Conservation (phyloP, 257 asterid genomes). For the Salvia miltiorrhiza region DNA sequence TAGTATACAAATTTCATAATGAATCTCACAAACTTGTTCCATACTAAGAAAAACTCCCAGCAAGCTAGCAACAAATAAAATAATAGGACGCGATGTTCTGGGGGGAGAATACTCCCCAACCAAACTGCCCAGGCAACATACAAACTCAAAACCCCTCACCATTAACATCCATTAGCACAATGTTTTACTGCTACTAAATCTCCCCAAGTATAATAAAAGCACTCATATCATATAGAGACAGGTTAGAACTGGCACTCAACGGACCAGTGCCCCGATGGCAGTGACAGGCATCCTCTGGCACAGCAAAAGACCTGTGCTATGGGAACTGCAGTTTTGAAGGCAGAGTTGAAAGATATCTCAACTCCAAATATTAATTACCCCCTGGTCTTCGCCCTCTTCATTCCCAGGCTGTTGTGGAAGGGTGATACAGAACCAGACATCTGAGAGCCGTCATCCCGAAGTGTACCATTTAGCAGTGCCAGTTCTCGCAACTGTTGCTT, state of each 20-base stretch:
- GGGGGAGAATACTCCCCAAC: conserved; percentile 33
- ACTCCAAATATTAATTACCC: conserved; percentile 41
- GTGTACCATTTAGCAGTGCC: conserved; percentile 90
- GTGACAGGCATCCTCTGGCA: conserved; percentile 37
- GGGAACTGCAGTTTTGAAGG: conserved; percentile 31
- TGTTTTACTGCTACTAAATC: conserved; percentile 27
- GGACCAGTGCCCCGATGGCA: conserved; percentile 47
- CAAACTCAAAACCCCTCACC: conserved; percentile 30
- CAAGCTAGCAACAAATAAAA: conserved; percentile 48
- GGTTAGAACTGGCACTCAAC: conserved; percentile 39
- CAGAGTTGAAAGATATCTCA: conserved; percentile 13
- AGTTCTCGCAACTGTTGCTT: conserved; percentile 94
- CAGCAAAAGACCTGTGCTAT: conserved; percentile 30
- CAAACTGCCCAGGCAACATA: conserved; percentile 36
- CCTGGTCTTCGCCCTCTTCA: conserved; percentile 98
- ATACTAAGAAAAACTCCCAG: conserved; percentile 31
- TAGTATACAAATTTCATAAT: conserved; percentile 12
- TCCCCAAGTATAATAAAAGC: conserved; percentile 40
- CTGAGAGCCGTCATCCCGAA: conserved; percentile 86
- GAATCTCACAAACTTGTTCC: conserved; percentile 17
- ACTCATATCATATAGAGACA: conserved; percentile 47
- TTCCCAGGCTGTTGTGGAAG: conserved; percentile 82
- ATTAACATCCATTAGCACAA: conserved; percentile 31
- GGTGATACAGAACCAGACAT: conserved; percentile 96
- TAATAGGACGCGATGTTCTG: conserved; percentile 23